A percentile compares a stretch with the other conserved stretches of the same genome.
These are phyloP conservation scores for Craterostigma plantagineum DNA, from an alignment of 257 asterid species.

Conservation along the genomic window DNA sequence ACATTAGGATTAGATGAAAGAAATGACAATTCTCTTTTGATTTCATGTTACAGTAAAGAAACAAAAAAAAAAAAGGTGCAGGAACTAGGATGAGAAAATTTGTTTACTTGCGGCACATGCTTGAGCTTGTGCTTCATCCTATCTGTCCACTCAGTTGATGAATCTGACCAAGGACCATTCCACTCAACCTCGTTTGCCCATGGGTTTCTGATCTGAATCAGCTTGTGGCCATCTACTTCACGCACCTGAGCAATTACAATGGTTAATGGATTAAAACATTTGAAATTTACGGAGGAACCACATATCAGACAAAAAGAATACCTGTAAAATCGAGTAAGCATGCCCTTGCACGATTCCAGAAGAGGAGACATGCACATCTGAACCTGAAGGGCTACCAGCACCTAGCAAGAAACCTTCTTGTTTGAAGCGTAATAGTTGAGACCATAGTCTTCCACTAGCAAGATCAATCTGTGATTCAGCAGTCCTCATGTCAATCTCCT, in stretches of 20 bases:
- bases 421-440: slow-evolving; percentile 81
- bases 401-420: slow-evolving; percentile 92
- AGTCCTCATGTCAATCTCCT: slow-evolving; percentile 99
- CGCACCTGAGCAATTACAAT: slow-evolving; percentile 37
- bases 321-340: slow-evolving; percentile 96
- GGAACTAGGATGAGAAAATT: not conserved
- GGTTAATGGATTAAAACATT: no score
- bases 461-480: slow-evolving; percentile 91
- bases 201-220: slow-evolving; percentile 95
- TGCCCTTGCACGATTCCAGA: slow-evolving; percentile 99
- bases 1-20: not conserved
- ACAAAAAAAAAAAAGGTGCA: no score
- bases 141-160: slow-evolving; percentile 97
- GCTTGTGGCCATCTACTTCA: slow-evolving; percentile 80
- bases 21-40: not conserved
- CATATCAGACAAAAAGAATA: slow-evolving; percentile 8
- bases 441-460: slow-evolving; percentile 98
- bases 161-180: slow-evolving; percentile 99
- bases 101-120: slow-evolving; percentile 65
- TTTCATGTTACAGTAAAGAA: not conserved
- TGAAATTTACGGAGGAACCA: no score
- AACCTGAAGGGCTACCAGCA: slow-evolving; percentile 99
- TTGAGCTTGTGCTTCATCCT: slow-evolving; percentile 96
- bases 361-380: slow-evolving; percentile 91
- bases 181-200: slow-evolving; percentile 99